Conservation (phyloP, 176 grass and related monocot genomes). For the Dactylis glomerata region DNA sequence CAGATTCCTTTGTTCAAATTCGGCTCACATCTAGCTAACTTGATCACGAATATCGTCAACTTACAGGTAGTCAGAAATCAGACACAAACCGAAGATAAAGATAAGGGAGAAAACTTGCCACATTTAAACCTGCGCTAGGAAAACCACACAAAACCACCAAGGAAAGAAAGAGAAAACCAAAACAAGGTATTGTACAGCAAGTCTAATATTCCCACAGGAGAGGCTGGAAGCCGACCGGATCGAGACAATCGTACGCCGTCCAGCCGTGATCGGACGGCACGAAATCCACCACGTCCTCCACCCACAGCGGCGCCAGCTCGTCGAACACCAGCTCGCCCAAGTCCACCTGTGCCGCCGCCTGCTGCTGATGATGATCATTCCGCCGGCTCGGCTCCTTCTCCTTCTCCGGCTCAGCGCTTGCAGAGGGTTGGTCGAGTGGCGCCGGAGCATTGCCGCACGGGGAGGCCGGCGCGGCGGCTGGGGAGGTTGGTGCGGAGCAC, state of each 20-base stretch:
- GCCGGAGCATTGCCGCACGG: neutral
- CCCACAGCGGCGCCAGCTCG: constrained; percentile 56
- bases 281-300: constrained; percentile 46
- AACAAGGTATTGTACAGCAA: neutral
- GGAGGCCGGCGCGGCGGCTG: neutral
- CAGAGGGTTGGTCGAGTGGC: neutral
- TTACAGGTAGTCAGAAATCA: neutral
- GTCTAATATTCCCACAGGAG: constrained; percentile 47
- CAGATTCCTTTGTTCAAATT: neutral
- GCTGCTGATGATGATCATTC: neutral
- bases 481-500: neutral
- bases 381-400: neutral
- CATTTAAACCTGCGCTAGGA: constrained; percentile 4
- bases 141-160: neutral
- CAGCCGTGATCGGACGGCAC: constrained; percentile 31
- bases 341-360: neutral
- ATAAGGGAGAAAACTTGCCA: neutral
- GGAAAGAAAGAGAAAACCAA: neutral
- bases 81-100: neutral
- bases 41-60: neutral
- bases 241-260: constrained; percentile 30
- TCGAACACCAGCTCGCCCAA: constrained; percentile 51
- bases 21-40: neutral
- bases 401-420: neutral
- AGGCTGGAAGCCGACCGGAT: constrained; percentile 34